Evolutionary conservation across 768 basidiomycete genomes (phyloP).

Genomic region (Mycena capillaripes): DNA sequence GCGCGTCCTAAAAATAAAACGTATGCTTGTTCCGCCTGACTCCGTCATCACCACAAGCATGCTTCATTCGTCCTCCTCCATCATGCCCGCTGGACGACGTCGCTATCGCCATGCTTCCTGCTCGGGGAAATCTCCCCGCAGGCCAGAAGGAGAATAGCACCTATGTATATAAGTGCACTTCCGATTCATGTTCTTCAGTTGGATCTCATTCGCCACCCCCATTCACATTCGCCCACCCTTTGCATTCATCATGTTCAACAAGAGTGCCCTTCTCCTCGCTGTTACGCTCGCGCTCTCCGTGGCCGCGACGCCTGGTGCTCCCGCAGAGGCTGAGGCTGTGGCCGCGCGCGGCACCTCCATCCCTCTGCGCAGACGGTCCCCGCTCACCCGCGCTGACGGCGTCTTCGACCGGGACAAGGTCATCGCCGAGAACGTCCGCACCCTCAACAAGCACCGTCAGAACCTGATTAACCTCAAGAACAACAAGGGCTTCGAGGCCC

Average conservation of each 20-base stretch:
- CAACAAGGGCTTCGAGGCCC: slow-evolving; percentile 27
- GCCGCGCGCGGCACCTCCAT: slow-evolving; percentile 17
- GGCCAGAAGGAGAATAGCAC: too few relatives aligned
- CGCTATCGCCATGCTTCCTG: too few relatives aligned
- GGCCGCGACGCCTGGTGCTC: background rate
- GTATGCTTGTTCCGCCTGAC: too few relatives aligned
- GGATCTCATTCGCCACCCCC: background rate
- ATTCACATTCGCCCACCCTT: background rate
- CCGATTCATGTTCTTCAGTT: background rate
- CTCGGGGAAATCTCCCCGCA: too few relatives aligned
- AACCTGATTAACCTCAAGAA: slow-evolving; percentile 41
- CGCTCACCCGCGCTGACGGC: slow-evolving; percentile 37
- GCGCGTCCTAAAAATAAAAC: too few relatives aligned
- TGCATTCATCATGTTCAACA: slow-evolving; percentile 3
- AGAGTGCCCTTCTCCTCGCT: slow-evolving; percentile 2
- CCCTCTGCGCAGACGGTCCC: slow-evolving; percentile 23
- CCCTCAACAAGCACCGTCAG: slow-evolving; percentile 43
- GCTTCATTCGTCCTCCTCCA: too few relatives aligned
- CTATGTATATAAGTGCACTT: background rate
- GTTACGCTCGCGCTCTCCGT: slow-evolving; percentile 2
- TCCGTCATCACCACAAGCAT: too few relatives aligned
- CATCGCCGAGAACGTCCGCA: slow-evolving; percentile 26
- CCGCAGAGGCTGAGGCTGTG: background rate
- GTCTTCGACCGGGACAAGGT: slow-evolving; percentile 40
- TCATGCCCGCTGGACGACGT: too few relatives aligned